Evolutionary conservation across 164 flowering plant species (phyloP).

Genomic region (Annona cherimola): DNA sequence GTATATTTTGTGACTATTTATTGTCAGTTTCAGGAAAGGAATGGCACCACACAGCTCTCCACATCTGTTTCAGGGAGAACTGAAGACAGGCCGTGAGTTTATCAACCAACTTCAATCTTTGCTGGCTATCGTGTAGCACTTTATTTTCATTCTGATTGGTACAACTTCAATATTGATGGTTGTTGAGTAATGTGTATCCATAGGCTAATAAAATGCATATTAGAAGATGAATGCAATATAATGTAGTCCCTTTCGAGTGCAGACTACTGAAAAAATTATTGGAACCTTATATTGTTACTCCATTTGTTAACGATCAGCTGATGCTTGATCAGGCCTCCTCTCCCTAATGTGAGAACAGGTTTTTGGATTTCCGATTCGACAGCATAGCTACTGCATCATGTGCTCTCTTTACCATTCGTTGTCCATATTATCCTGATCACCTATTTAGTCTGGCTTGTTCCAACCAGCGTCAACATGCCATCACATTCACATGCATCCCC

Average conservation of each 20-base stretch:
- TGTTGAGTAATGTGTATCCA: neutral
- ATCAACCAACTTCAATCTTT: neutral
- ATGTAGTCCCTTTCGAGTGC: neutral
- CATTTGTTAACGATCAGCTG: neutral
- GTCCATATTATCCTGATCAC: neutral
- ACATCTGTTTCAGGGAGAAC: constrained; percentile 14
- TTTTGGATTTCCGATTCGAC: neutral
- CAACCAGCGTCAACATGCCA: neutral
- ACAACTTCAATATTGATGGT: neutral
- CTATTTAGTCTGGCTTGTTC: neutral
- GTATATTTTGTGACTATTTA: neutral
- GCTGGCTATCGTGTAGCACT: neutral
- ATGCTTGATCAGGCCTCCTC: neutral
- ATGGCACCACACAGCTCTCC: constrained; percentile 6
- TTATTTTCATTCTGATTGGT: too few relatives aligned
- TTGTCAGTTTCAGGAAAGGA: constrained; percentile 19
- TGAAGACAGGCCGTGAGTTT: constrained; percentile 24
- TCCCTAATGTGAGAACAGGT: neutral
- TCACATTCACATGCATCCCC: neutral
- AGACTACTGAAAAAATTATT: neutral
- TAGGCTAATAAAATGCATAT: neutral
- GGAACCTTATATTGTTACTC: neutral
- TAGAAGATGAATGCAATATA: neutral
- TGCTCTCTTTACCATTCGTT: neutral
- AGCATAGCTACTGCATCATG: neutral